Conservation (phyloP, 2,329 filamentous ascomycete species). For the Lecanicillium sp. region DNA sequence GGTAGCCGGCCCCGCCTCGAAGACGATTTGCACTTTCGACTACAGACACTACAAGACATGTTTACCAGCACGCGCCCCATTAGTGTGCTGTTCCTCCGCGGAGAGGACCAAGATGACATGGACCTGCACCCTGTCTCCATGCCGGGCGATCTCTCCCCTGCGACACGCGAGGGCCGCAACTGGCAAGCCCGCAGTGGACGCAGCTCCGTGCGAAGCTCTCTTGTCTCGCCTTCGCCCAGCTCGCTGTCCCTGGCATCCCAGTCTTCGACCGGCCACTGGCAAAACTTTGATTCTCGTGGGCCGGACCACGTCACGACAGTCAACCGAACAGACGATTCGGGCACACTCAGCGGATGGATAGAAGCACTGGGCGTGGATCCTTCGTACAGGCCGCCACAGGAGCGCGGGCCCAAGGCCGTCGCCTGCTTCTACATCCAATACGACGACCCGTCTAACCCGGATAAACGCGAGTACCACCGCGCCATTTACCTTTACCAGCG, state of each 20-base stretch:
- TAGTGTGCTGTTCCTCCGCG: slow-evolving; percentile 71
- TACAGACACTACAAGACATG: slow-evolving; percentile 78
- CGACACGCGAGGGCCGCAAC: slow-evolving; percentile 45
- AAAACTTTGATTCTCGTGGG: slow-evolving; percentile 50
- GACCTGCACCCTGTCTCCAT: slow-evolving; percentile 72
- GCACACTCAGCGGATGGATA: slow-evolving; percentile 73
- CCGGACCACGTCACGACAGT: slow-evolving; percentile 49
- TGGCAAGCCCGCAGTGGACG: slow-evolving; percentile 49
- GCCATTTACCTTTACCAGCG: slow-evolving; percentile 81
- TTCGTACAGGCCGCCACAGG: slow-evolving; percentile 71
- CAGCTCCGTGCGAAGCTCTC: slow-evolving; percentile 54
- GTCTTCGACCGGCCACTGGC: slow-evolving; percentile 45
- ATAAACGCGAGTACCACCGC: slow-evolving; percentile 62
- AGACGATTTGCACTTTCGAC: slow-evolving; percentile 73
- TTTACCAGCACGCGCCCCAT: slow-evolving; percentile 76
- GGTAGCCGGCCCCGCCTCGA: slow-evolving; percentile 49
- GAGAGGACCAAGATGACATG: slow-evolving; percentile 72
- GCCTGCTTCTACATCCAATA: slow-evolving; percentile 82
- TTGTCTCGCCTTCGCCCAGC: slow-evolving; percentile 62
- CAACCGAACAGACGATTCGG: slow-evolving; percentile 51
- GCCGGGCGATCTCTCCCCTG: slow-evolving; percentile 58
- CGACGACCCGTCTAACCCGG: slow-evolving; percentile 43
- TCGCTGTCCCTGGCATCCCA: slow-evolving; percentile 58
- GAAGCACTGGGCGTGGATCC: slow-evolving; percentile 88
- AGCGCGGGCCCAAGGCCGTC: slow-evolving; percentile 63